Percentiles rank a stretch among this genome's conserved stretches.
Conservation (phyloP, 768 basidiomycete species). For the Leccinum uliginosum region DNA sequence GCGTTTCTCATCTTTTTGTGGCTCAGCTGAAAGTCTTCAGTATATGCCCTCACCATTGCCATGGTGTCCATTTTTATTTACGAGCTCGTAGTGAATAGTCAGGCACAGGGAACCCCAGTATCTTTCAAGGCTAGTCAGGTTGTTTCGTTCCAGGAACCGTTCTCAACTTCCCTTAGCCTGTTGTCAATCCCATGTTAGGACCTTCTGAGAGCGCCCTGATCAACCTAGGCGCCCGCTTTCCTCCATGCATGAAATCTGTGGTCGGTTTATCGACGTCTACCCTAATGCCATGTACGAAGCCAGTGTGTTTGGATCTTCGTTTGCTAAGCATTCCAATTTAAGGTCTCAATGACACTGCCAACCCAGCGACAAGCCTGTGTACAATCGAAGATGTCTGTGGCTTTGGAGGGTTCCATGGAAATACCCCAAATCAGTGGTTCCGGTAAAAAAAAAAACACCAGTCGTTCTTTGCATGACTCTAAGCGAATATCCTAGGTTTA, state of each 20-base stretch:
- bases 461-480: constrained; percentile 45
- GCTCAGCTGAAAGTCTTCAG: constrained; percentile 30
- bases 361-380: constrained; percentile 67
- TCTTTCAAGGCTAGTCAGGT: constrained; percentile 68
- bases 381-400: constrained; percentile 81
- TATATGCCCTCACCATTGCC: constrained; percentile 56
- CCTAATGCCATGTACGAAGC: constrained; percentile 52
- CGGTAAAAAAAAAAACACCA: constrained; percentile 29
- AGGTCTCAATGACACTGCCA: constrained; percentile 84
- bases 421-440: constrained; percentile 53
- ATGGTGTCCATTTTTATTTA: constrained; percentile 82
- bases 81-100: constrained; percentile 73
- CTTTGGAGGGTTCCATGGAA: constrained; percentile 65
- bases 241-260: constrained; percentile 85
- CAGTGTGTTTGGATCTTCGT: constrained; percentile 3
- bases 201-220: constrained; percentile 83
- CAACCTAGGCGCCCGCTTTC: constrained; percentile 86
- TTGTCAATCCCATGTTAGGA: constrained; percentile 87
- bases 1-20: neutral
- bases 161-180: constrained; percentile 46
- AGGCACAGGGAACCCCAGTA: constrained; percentile 76
- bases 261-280: constrained; percentile 49
- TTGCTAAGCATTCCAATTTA: constrained; percentile 5
- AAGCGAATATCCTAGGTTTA: constrained; percentile 50
- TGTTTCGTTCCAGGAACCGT: neutral